Percentiles rank a stretch among this genome's conserved stretches.
Evolutionary conservation across 768 basidiomycete species (phyloP).

Genomic region (Cystobasidium onofrii): DNA sequence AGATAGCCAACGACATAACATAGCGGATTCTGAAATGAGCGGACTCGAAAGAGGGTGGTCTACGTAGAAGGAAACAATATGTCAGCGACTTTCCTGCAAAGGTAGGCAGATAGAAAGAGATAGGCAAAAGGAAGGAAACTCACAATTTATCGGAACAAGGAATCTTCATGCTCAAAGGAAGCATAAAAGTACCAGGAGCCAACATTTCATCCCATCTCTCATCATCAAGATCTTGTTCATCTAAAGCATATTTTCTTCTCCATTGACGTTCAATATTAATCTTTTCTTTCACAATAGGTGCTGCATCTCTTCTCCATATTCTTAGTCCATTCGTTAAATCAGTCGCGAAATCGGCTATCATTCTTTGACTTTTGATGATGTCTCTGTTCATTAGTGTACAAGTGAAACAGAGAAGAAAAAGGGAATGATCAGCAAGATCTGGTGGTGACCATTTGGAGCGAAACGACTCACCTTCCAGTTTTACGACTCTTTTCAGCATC

Average conservation of each 20-base stretch:
- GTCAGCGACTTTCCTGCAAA: conserved; percentile 1
- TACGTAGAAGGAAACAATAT: neutral
- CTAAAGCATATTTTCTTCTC: conserved; percentile 8
- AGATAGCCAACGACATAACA: conserved; percentile 43
- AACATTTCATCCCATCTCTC: conserved; percentile 31
- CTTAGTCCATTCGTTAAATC: conserved; percentile 40
- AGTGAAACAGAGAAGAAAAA: no score
- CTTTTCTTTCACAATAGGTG: conserved; percentile 23
- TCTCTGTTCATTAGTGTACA: conserved; percentile 2
- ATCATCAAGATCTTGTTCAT: conserved; percentile 33
- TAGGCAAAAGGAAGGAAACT: conserved; percentile 13
- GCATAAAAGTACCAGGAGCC: conserved; percentile 41
- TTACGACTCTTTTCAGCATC: conserved; percentile 28
- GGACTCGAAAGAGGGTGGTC: conserved; percentile 42
- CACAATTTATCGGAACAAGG: conserved; percentile 42
- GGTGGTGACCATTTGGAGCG: no score
- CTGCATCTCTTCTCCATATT: conserved; percentile 42
- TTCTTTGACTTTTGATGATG: conserved; percentile 40
- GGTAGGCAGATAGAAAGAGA: no score
- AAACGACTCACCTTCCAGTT: conserved; percentile 23
- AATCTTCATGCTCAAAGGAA: conserved; percentile 43
- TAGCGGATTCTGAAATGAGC: conserved; percentile 41
- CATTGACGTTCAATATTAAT: conserved; percentile 20
- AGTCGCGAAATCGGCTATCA: conserved; percentile 43
- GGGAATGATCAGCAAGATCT: no score